Base-by-base conservation (phyloP, 2,329 filamentous ascomycete genomes). In the Phialocephala subalpina region DNA sequence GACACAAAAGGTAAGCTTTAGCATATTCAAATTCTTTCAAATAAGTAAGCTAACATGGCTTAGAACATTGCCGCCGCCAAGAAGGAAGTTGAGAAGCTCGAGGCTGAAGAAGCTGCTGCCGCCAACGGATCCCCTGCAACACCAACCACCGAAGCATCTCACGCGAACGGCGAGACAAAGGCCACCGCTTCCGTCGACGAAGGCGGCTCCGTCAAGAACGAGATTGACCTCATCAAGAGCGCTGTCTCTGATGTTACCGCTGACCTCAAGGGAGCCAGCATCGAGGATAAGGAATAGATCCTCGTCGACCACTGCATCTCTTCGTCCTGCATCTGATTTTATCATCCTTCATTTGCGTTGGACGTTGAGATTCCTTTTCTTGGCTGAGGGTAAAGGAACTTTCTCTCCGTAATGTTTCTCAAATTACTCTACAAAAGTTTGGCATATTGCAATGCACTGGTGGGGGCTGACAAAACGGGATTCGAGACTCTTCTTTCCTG, bases 21-120 rank as follows among this genome's bases (percentile, higher is more conserved):
- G 7, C n/a, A 42, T 25, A n/a, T 20, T n/a, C 35, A 14, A n/a
- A 18, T n/a, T 11, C 52, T 38, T 66, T 6, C 25, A 1, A 45
- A 3, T 36, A 6, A 27, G 60, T 38, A 67, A 75, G 66, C 71
- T 64, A 62, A 70, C 72, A 65, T 76, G 82, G 76, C 82, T 8
- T n/a, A 98, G 96, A 99, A 99, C 85, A 91, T 98, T 68, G 92
- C 93, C 70, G 97, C 97, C 82, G 96, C 96, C 68, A 92, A 97
- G 84, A 95, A 95, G 81, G 94, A 97, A 80, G 97, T 99, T 69
- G 93, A 94, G 78, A 90, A 90, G 73, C 87, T 98, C 63, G 95
- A 97, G 78, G 89, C 90, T 63, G 83, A 86, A 70, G 86, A 87
- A 75, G 80, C 82, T 62, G 82, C 64, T 73, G 80, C 62, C 68